phyloP scores from a whole-genome alignment of 2,329 filamentous ascomycete genomes.

The Trematosphaeria pertusa region DNA sequence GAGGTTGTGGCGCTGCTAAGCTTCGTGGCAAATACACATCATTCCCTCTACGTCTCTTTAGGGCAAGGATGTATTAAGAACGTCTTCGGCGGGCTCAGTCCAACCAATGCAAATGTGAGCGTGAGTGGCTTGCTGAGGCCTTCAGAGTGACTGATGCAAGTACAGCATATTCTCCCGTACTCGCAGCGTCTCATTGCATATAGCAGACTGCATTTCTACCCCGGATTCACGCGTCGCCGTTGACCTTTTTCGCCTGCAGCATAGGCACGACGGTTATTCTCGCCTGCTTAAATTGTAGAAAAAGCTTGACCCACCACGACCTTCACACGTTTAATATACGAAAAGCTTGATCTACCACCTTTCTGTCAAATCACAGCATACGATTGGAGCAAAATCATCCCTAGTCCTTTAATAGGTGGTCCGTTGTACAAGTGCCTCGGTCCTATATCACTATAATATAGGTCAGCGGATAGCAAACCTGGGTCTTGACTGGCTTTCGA shows the following conservation, averaged over 20 bases:
- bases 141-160: too few species aligned
- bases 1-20: slow-evolving; percentile 16
- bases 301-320: slow-evolving; percentile 9
- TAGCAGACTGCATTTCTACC: background rate
- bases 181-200: too few species aligned
- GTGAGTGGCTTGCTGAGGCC: too few species aligned
- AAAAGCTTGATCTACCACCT: slow-evolving; percentile 7
- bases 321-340: slow-evolving; percentile 1
- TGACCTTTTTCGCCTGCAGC: too few species aligned
- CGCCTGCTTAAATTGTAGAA: slow-evolving; percentile 19
- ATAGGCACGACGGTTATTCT: slow-evolving; percentile 1
- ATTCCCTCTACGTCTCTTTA: too few species aligned
- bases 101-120: too few species aligned
- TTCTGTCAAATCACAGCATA: background rate
- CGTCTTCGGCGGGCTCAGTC: too few species aligned
- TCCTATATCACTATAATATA: slow-evolving; percentile 21
- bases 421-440: slow-evolving; percentile 6
- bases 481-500: slow-evolving; percentile 13
- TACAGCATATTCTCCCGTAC: too few species aligned
- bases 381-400: slow-evolving; percentile 23
- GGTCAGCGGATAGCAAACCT: slow-evolving; percentile 18
- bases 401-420: slow-evolving; percentile 12
- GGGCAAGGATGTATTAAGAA: too few species aligned
- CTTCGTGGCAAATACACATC: slow-evolving; percentile 9
- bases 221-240: background rate